These are phyloP conservation scores for Cladorrhinum sp. DNA, from an alignment of 2,329 filamentous ascomycete genomes.

Conservation along the genomic window DNA sequence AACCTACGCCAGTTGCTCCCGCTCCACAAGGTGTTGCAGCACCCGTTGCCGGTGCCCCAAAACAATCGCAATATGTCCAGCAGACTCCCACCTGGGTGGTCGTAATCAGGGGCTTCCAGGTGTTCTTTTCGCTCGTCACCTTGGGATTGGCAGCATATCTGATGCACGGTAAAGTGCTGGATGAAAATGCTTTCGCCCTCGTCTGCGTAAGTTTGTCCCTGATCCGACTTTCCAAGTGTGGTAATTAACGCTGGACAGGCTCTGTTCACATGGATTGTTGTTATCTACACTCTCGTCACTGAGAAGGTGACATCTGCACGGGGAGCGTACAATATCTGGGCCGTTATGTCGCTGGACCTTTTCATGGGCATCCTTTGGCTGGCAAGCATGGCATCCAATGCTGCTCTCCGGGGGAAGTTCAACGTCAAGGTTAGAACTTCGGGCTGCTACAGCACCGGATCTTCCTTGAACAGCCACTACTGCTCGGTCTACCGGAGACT, in stretches of 20 bases:
- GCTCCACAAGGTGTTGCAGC: neutral
- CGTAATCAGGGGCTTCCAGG: conserved; percentile 30
- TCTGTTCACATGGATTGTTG: conserved; percentile 31
- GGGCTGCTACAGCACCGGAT: conserved; percentile 30
- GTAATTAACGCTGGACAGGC: conserved; percentile 19
- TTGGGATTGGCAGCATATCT: conserved; percentile 27
- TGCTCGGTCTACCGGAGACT: conserved; percentile 21
- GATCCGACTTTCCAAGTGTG: neutral
- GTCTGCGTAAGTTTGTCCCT: conserved; percentile 29
- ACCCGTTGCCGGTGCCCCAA: neutral
- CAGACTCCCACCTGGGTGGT: conserved; percentile 28
- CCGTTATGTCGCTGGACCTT: conserved; percentile 32
- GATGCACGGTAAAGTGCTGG: conserved; percentile 32
- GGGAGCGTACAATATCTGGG: conserved; percentile 34
- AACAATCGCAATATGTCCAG: conserved; percentile 27
- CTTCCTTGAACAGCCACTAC: conserved; percentile 26
- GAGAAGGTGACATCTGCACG: conserved; percentile 30
- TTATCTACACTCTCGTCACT: conserved; percentile 28
- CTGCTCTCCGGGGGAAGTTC: conserved; percentile 30
- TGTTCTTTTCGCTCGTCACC: conserved; percentile 30
- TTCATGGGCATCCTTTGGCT: conserved; percentile 35
- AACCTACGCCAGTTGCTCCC: neutral
- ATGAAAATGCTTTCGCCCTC: conserved; percentile 28
- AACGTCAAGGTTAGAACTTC: conserved; percentile 18
- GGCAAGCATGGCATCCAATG: conserved; percentile 32